phyloP scores from a whole-genome alignment of 2,329 filamentous ascomycete species.

The Penicillium decumbens region DNA sequence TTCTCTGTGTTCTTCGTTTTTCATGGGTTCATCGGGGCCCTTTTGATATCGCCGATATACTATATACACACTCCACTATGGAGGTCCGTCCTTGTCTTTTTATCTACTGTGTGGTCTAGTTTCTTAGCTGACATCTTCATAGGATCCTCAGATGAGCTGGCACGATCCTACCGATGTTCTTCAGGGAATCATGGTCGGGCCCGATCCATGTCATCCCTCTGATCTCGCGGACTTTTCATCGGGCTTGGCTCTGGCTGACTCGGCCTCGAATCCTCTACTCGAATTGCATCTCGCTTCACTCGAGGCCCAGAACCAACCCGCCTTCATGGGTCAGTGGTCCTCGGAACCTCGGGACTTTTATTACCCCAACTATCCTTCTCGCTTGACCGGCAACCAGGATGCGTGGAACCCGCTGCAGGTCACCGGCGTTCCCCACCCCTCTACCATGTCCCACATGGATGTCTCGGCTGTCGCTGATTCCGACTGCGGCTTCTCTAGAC shows the following conservation, averaged over 20 bases:
- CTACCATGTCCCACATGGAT: constrained; percentile 18
- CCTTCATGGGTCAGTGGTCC: constrained; percentile 22
- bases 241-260: constrained; percentile 15
- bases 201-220: constrained; percentile 4
- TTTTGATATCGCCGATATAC: background rate
- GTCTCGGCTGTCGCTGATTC: constrained; percentile 18
- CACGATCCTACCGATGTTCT: constrained; percentile 28
- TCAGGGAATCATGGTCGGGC: constrained; percentile 29
- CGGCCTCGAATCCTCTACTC: constrained; percentile 22
- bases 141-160: constrained; percentile 19
- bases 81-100: constrained; percentile 6
- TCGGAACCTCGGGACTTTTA: constrained; percentile 21
- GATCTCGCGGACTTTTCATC: constrained; percentile 8
- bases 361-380: constrained; percentile 20
- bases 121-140: background rate
- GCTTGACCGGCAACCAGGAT: constrained; percentile 24
- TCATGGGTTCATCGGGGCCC: background rate
- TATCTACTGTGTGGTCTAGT: background rate
- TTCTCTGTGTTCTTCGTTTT: background rate
- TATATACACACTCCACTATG: constrained; percentile 6
- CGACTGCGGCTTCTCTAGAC: constrained; percentile 23
- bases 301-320: constrained; percentile 15
- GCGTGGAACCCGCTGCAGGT: constrained; percentile 34
- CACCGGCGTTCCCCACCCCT: constrained; percentile 23
- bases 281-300: constrained; percentile 24